Evolutionary conservation across 225 moss, liverwort and hornwort genomes (phyloP), one percentile per base, ranked within the genome.

Genomic region (Sphagnum contortum): DNA sequence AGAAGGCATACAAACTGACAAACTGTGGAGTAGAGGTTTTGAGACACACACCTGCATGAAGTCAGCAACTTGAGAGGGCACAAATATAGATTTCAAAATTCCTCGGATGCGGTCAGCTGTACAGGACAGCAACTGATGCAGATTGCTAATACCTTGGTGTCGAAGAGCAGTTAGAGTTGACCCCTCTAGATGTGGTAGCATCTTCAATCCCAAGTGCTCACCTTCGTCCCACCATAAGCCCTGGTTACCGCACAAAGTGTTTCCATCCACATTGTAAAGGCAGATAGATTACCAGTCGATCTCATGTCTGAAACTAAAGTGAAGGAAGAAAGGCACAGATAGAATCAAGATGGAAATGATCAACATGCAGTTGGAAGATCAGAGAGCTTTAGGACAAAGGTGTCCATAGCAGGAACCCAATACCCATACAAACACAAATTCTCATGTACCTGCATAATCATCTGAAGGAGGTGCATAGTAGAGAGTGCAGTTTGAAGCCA

Each of bases 381-480:
- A 29, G 29, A 29, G 29, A 29, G 29, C 29, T 29, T 29, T 29
- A 29, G 29, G 29, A 29, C 29, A 29, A 29, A 29, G 29, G 29
- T 29, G 29, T 29, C 29, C 29, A 29, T 29, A 29, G 29, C 29
- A 29, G 29, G 29, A 29, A 29, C 29, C 29, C 29, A 29, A 29
- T 29, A 29, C 29, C 29, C 29, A 29, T 29, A 29, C 29, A 29
- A 29, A 29, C 29, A 29, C 29, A 29, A 29, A 29, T 29, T 29
- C 29, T 29, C 29, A 68, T 44, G 59, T 62, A 92, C 95, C 92
- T 98, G 98, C 93, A 98, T 93, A 63, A 89, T 76, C 98, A 98
- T 98, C 72, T 98, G 98, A 71, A 98, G 75, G 64, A 98, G 93
- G 73, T 81, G 89, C 98, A 98, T 98, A 68, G 82, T 91, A 55